These are phyloP conservation scores for Oidiodendron maius DNA, from an alignment of 495 filamentous ascomycete genomes.

Conservation along the genomic window DNA sequence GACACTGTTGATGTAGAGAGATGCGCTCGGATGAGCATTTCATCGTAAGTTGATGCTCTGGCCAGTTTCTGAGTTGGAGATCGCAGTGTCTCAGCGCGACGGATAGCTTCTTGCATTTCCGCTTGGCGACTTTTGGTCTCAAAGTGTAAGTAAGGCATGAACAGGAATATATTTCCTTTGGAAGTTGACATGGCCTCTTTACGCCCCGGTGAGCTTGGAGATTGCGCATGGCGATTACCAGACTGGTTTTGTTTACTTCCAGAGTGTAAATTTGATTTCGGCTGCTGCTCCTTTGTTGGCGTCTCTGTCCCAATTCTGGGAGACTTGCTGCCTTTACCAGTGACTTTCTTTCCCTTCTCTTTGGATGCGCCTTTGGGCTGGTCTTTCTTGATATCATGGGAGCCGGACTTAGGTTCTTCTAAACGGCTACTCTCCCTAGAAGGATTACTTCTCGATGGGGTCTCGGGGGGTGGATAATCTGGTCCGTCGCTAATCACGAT, in stretches of 20 bases:
- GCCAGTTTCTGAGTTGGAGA: conserved; percentile 23
- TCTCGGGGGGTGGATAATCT: conserved; percentile 2
- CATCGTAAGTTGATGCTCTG: conserved; percentile 42
- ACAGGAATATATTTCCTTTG: conserved; percentile 17
- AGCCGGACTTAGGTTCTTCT: conserved; percentile 3
- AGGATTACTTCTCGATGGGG: conserved; percentile 6
- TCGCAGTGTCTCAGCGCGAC: conserved; percentile 28
- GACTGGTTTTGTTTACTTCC: background rate
- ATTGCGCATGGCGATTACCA: background rate
- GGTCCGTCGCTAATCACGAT: conserved; percentile 17
- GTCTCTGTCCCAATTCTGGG: conserved; percentile 13
- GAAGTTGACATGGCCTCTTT: conserved; percentile 6
- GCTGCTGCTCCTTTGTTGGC: conserved; percentile 5
- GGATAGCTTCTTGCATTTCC: conserved; percentile 56
- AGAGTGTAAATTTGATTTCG: conserved; percentile 4
- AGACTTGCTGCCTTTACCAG: conserved; percentile 33
- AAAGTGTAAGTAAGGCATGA: conserved; percentile 66
- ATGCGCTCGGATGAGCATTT: conserved; percentile 60
- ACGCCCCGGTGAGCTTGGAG: conserved; percentile 4
- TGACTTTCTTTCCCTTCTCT: conserved; percentile 32
- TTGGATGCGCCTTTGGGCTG: conserved; percentile 25
- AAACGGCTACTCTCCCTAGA: background rate
- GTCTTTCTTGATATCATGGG: conserved; percentile 24
- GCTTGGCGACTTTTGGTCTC: conserved; percentile 51
- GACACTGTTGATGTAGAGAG: conserved; percentile 45